Percentiles rank a stretch among this genome's conserved stretches.
phyloP scores from a whole-genome alignment of 352 stramenopile genomes.

The Globisporangium takayamanum region DNA sequence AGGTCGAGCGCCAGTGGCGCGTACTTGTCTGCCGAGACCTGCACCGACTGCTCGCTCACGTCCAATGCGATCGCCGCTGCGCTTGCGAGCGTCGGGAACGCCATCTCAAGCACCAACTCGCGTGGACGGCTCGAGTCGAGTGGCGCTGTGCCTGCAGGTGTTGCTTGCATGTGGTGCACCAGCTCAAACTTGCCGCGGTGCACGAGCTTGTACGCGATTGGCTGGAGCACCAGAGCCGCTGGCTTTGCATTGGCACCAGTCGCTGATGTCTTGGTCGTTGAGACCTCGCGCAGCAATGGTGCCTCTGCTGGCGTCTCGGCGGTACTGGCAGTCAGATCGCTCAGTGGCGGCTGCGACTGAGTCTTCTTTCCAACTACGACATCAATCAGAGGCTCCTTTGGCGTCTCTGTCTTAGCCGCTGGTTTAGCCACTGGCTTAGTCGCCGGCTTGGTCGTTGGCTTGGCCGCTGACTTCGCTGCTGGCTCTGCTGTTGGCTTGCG shows the following conservation, averaged over 20 bases:
- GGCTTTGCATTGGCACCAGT: neutral
- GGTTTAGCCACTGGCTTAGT: neutral
- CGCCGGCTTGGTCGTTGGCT: neutral
- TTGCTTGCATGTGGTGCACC: constrained; percentile 66
- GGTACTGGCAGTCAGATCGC: neutral
- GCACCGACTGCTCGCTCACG: constrained; percentile 45
- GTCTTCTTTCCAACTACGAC: no score
- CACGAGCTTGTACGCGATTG: constrained; percentile 53
- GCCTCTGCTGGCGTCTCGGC: neutral
- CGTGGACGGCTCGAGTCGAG: constrained; percentile 36
- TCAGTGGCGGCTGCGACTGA: neutral
- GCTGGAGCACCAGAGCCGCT: constrained; percentile 15
- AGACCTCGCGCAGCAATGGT: constrained; percentile 16
- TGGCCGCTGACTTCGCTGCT: neutral
- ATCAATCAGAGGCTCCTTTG: neutral
- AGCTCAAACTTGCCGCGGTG: constrained; percentile 69
- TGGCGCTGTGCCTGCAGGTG: constrained; percentile 24
- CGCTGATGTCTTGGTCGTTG: constrained; percentile 3
- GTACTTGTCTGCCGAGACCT: constrained; percentile 38
- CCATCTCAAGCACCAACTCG: constrained; percentile 62
- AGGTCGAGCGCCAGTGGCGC: constrained; percentile 47
- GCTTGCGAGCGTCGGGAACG: constrained; percentile 46
- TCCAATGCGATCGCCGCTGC: constrained; percentile 61
- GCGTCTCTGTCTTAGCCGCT: neutral
- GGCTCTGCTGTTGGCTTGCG: constrained; percentile 18